Base-by-base conservation (phyloP, 1,284 basidiomycete species). In the Cutaneotrichosporon sp. region DNA sequence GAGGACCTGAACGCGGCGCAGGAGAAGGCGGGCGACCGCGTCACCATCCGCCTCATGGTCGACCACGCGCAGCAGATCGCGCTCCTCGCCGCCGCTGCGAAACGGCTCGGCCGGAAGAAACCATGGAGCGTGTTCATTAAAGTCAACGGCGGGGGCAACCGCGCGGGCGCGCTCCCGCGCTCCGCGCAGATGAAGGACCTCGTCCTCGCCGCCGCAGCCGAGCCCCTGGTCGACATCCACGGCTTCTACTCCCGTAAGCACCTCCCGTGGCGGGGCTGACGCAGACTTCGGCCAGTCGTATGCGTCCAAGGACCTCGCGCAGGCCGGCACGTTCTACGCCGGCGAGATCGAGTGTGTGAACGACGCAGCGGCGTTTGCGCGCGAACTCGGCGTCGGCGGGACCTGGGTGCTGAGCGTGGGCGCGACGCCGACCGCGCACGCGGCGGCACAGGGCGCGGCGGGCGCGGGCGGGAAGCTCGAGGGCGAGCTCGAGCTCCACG, bases 371-470 rank as follows among this genome's bases (percentile, higher is more conserved):
- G 73, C 72, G 25, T 71, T 82, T 33, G 86, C 86, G 1, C 64
- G 82, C 19, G 46, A 46, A 9, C 55, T 65, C 16, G 64, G 65
- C n/a, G 38, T 59, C 9, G 53, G 44, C 16, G n/a, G 20, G 14
- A 34, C 79, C 80, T 86, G 87, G 60, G 79, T 86, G 0, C 75
- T 90, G 16, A 85, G 85, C 1, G 84, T 90, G 1, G 88, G 88
- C 16, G 85, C 87, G n/a, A 90, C 88, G 5, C 88, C 88, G 3
- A 85, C 88, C 2, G 87, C 87, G 0, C 86, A 89, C 66, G 83
- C 83, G 10, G 86, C 85, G 4, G 43, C 37, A 3, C 31, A 37
- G 1, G 54, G 37, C 9, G 43, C 48, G 4, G 25, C 26, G 10
- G 34, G 38, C 1, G 39, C 33, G 9, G 34, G 9, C 14, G 46